Conservation (phyloP, 2,329 filamentous ascomycete genomes). For the Pestalotiopsis sp. region DNA sequence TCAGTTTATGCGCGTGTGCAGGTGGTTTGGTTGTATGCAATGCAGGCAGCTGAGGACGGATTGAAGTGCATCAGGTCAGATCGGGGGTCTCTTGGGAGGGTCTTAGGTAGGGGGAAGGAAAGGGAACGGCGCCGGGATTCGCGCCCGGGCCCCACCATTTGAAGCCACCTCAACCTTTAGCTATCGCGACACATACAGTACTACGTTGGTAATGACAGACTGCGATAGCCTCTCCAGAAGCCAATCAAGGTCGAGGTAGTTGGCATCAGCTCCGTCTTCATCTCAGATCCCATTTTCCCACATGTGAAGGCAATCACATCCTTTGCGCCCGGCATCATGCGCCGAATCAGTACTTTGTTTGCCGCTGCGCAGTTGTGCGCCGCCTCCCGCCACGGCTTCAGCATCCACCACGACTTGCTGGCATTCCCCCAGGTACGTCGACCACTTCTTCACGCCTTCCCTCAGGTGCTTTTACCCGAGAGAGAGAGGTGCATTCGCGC, state of each 20-base stretch:
- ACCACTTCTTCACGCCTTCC: conserved; percentile 20
- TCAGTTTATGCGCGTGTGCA: no score
- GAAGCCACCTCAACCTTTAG: conserved; percentile 7
- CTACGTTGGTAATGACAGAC: no score
- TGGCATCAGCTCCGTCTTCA: no score
- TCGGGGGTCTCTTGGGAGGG: no score
- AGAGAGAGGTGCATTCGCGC: neutral
- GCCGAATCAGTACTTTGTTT: conserved; percentile 48
- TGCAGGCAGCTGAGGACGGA: no score
- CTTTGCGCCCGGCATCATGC: conserved; percentile 40
- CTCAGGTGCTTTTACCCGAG: neutral
- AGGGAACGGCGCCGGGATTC: neutral
- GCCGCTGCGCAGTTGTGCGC: conserved; percentile 47
- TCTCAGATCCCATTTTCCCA: neutral
- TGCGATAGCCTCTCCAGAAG: no score
- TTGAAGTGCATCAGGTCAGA: no score
- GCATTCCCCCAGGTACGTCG: conserved; percentile 77
- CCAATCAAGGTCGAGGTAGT: no score
- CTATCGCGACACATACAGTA: neutral
- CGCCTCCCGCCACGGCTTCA: conserved; percentile 66
- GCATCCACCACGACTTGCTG: conserved; percentile 84
- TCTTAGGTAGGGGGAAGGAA: no score
- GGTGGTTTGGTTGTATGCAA: no score
- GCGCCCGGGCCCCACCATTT: conserved; percentile 2
- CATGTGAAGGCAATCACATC: conserved; percentile 9